A percentile compares a stretch with the other conserved stretches of the same genome.
Evolutionary conservation across 257 asterid genomes (phyloP).

Genomic region (Scutellaria baicalensis): DNA sequence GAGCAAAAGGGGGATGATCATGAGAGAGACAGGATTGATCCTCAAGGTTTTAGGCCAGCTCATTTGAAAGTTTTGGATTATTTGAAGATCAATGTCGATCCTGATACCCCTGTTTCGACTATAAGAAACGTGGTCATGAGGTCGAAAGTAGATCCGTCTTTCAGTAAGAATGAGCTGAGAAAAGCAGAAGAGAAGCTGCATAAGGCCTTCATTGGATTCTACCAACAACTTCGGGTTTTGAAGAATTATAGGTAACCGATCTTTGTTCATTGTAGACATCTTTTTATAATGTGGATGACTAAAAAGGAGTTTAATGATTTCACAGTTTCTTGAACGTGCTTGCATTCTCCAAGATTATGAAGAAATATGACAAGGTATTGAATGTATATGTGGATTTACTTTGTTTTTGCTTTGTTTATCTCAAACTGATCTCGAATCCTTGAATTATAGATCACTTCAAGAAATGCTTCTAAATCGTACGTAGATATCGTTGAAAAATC

Average conservation of each 20-base stretch:
- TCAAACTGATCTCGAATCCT: not conserved
- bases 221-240: constrained; percentile 52
- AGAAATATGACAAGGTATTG: constrained; percentile 79
- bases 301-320: constrained; percentile 1
- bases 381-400: not conserved
- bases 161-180: constrained; percentile 39
- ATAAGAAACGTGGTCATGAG: constrained; percentile 30
- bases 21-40: not conserved
- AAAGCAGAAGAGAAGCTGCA: constrained; percentile 44
- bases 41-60: constrained; percentile 24
- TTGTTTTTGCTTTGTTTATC: not conserved
- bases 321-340: constrained; percentile 60
- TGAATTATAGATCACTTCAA: constrained; percentile 49
- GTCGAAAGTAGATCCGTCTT: constrained; percentile 30
- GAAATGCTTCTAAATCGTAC: constrained; percentile 58
- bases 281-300: not conserved
- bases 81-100: constrained; percentile 48
- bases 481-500: constrained; percentile 53
- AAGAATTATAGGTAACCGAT: constrained; percentile 48
- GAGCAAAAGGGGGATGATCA: constrained; percentile 2
- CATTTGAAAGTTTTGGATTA: constrained; percentile 38
- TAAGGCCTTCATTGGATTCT: constrained; percentile 51
- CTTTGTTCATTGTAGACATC: not conserved
- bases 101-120: constrained; percentile 57
- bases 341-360: constrained; percentile 80